A percentile compares a stretch with the other conserved stretches of the same genome.
phyloP scores from a whole-genome alignment of 805 yeast species.

The Hanseniaspora thailandica region DNA sequence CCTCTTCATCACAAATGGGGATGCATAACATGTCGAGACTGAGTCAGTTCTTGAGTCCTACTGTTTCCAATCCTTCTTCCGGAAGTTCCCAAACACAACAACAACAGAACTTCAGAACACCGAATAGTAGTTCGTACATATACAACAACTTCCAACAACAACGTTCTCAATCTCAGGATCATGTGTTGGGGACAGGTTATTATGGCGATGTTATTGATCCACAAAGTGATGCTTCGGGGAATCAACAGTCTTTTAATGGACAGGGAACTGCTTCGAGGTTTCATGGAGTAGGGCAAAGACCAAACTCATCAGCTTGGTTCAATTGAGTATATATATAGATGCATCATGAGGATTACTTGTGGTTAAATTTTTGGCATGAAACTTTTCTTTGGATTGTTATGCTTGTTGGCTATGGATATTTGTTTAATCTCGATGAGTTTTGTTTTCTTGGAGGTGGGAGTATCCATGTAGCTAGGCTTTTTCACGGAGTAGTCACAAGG shows the following conservation, averaged over 20 bases:
- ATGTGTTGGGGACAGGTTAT: neutral
- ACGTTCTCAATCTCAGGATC: neutral
- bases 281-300: neutral
- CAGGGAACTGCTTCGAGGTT: neutral
- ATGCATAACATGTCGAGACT: constrained; percentile 10
- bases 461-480: constrained; percentile 46
- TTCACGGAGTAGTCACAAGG: constrained; percentile 42
- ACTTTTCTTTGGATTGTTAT: neutral
- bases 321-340: neutral
- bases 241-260: neutral
- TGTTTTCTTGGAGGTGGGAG: constrained; percentile 31
- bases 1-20: neutral
- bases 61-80: neutral
- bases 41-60: constrained; percentile 2
- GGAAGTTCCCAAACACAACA: neutral
- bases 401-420: constrained; percentile 31
- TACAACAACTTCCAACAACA: constrained; percentile 2
- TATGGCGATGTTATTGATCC: neutral
- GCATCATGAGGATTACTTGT: neutral
- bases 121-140: neutral
- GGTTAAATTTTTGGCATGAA: too few species aligned
- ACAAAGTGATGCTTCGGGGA: neutral
- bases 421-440: constrained; percentile 43
- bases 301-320: constrained; percentile 10
- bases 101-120: neutral